phyloP scores from a whole-genome alignment of 2,329 filamentous ascomycete species.

The Apiospora saccharicola region DNA sequence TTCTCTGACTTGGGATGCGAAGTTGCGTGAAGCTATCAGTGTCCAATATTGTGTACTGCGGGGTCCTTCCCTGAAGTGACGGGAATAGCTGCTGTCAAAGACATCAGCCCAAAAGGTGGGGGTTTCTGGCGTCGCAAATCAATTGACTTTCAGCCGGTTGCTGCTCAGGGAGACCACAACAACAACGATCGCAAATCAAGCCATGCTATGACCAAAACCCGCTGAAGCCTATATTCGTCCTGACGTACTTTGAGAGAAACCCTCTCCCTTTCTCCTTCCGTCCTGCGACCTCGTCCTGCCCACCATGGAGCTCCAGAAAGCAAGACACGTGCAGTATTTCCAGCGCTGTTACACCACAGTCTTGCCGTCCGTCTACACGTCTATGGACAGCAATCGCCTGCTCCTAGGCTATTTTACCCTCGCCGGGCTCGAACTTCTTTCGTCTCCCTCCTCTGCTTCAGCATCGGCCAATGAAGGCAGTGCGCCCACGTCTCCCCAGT shows the following conservation, averaged over 20 bases:
- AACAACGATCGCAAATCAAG: neutral
- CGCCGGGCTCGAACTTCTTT: constrained; percentile 83
- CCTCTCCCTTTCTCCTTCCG: neutral
- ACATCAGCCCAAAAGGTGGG: constrained; percentile 9
- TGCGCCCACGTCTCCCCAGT: constrained; percentile 60
- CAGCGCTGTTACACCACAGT: constrained; percentile 83
- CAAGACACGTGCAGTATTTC: constrained; percentile 89
- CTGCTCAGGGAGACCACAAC: neutral
- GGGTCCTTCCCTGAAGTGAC: neutral
- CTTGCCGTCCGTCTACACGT: constrained; percentile 83
- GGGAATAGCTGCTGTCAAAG: neutral
- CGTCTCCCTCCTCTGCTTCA: constrained; percentile 61
- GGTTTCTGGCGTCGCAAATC: neutral
- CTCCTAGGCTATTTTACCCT: constrained; percentile 89
- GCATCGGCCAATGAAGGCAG: constrained; percentile 31
- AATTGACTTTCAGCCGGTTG: neutral
- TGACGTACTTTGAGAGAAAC: neutral
- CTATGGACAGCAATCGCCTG: constrained; percentile 90
- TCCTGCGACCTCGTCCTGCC: neutral
- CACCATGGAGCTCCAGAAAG: constrained; percentile 56
- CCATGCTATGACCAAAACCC: neutral
- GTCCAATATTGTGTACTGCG: neutral
- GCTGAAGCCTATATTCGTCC: neutral
- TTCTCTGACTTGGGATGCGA: neutral
- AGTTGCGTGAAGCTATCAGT: neutral